Evolutionary conservation across 768 basidiomycete species (phyloP).

Genomic region (Rhizopogon vinicolor): DNA sequence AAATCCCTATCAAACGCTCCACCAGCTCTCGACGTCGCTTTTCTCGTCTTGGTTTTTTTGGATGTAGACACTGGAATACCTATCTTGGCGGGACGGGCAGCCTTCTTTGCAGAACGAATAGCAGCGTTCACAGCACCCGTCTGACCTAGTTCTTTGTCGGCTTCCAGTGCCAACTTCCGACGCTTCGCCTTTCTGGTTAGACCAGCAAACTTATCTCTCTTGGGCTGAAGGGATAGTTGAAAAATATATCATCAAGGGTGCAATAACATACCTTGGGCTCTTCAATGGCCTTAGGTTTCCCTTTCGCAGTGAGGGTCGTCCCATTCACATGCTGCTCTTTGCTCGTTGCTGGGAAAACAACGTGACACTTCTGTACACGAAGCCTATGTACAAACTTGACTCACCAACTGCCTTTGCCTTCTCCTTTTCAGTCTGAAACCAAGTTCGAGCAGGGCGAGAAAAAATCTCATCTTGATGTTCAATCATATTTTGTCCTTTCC

Average conservation of each 20-base stretch:
- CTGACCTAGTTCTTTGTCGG: constrained; percentile 62
- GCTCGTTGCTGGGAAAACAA: constrained; percentile 52
- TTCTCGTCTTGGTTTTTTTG: constrained; percentile 29
- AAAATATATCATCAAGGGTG: not conserved
- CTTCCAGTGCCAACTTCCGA: constrained; percentile 80
- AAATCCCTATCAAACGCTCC: constrained; percentile 59
- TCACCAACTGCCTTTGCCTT: constrained; percentile 77
- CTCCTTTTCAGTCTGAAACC: constrained; percentile 92
- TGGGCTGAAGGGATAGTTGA: constrained; percentile 41
- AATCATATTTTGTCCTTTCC: constrained; percentile 92
- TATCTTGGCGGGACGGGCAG: constrained; percentile 69
- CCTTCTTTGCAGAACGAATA: constrained; percentile 85
- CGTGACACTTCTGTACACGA: constrained; percentile 3
- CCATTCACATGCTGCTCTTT: constrained; percentile 71
- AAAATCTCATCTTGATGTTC: constrained; percentile 92
- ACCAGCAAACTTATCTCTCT: constrained; percentile 75
- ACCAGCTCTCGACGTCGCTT: constrained; percentile 25
- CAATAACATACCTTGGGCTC: constrained; percentile 36
- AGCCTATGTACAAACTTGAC: not conserved
- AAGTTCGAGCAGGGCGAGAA: constrained; percentile 92
- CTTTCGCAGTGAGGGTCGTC: constrained; percentile 32
- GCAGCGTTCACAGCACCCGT: constrained; percentile 58
- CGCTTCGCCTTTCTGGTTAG: constrained; percentile 86
- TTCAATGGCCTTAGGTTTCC: constrained; percentile 32
- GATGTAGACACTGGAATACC: constrained; percentile 40